Evolutionary conservation across 306 rosid genomes (phyloP).

Genomic region (Dryas drummondii): DNA sequence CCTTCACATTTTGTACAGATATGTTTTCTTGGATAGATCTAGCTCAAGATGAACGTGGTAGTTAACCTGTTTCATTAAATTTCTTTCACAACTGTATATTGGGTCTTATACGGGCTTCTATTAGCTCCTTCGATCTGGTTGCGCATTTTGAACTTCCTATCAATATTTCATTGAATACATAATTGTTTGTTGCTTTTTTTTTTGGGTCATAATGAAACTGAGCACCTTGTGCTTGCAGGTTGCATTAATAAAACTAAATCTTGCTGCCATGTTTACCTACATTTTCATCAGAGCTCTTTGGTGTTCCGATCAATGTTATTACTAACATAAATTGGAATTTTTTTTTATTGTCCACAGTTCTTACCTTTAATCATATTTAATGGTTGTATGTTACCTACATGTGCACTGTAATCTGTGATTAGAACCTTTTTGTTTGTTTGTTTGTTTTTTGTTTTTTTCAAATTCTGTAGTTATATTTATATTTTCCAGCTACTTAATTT

Average conservation of each 20-base stretch:
- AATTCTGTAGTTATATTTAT: not conserved
- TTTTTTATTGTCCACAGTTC: not conserved
- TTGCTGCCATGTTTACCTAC: too few relatives aligned
- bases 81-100: not conserved
- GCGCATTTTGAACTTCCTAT: too few relatives aligned
- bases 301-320: too few relatives aligned
- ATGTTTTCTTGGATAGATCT: not conserved
- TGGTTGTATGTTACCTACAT: not conserved
- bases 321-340: not conserved
- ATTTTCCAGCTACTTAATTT: not conserved
- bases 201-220: not conserved
- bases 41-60: not conserved
- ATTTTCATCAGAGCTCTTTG: too few relatives aligned
- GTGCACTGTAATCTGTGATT: not conserved
- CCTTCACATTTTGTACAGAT: not conserved
- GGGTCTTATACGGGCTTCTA: not conserved
- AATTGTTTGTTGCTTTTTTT: not conserved
- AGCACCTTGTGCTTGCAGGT: not conserved
- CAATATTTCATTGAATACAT: not conserved
- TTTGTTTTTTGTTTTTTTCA: not conserved
- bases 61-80: not conserved
- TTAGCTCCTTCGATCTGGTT: not conserved
- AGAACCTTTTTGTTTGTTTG: conserved; percentile 1
- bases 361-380: not conserved
- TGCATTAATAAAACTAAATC: not conserved